A percentile compares a stretch with the other conserved stretches of the same genome.
These are phyloP conservation scores for Logfia minima DNA, from an alignment of 129 eudicot species.

Conservation along the genomic window DNA sequence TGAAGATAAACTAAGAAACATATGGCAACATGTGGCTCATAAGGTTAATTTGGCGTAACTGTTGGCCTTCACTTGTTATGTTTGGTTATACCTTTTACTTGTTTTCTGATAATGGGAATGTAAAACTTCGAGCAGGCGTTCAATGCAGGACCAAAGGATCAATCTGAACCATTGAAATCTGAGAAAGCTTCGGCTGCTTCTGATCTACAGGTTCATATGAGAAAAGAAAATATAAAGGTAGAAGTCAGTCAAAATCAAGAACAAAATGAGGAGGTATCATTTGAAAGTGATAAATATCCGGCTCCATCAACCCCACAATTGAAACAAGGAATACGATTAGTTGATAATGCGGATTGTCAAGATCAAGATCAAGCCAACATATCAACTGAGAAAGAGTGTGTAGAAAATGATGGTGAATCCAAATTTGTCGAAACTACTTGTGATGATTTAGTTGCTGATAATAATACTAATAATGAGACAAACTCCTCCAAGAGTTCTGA, in stretches of 20 bases:
- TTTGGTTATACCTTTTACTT: slow-evolving; percentile 7
- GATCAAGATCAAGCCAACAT: slow-evolving; percentile 55
- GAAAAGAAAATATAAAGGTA: slow-evolving; percentile 28
- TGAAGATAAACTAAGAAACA: slow-evolving; percentile 66
- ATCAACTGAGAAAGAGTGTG: slow-evolving; percentile 43
- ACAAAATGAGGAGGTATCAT: slow-evolving; percentile 27
- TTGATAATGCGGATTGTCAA: slow-evolving; percentile 58
- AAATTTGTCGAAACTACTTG: slow-evolving; percentile 76
- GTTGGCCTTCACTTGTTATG: neutral
- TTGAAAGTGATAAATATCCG: slow-evolving; percentile 59
- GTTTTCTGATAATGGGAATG: neutral
- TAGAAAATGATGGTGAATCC: slow-evolving; percentile 55
- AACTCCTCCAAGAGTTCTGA: slow-evolving; percentile 33
- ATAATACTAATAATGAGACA: neutral
- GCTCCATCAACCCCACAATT: slow-evolving; percentile 86
- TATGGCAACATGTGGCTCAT: slow-evolving; percentile 89
- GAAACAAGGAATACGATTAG: slow-evolving; percentile 54
- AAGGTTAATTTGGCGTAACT: slow-evolving; percentile 40
- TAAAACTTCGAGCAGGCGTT: slow-evolving; percentile 51
- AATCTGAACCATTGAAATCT: slow-evolving; percentile 44
- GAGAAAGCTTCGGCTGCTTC: slow-evolving; percentile 45
- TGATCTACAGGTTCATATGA: slow-evolving; percentile 34
- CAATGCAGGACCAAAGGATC: slow-evolving; percentile 51
- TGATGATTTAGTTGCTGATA: slow-evolving; percentile 37
- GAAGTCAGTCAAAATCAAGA: slow-evolving; percentile 22